Base-by-base conservation (phyloP, 176 grass and related monocot genomes). In the Hordeum vulgare region DNA sequence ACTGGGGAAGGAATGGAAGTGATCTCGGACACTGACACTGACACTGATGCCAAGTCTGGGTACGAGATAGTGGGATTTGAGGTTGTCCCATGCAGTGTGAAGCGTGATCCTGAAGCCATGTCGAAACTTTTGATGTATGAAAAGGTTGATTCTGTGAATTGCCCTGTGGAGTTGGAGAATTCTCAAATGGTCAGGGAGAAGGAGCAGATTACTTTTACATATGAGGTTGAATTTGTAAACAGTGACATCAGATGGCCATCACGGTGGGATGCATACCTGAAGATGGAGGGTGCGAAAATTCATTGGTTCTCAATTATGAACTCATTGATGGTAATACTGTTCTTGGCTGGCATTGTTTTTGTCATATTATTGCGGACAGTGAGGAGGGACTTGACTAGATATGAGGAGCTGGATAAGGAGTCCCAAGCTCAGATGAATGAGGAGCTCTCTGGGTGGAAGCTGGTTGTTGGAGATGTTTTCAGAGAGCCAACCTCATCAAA, bases 231-330 rank as follows among this genome's bases (percentile, higher is more conserved):
- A 67, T 96, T 96, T 93, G 86, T 89, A 21, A 93, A 91, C 28
- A 96, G 94, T 76, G 90, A 91, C 78, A 93, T 96, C 54, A 96
- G 85, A 63, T 96, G 94, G 94, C 94, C 94, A 62, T 96, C 94
- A 36, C 71, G 94, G 68, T 96, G 94, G 94, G 94, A 96, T 62
- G 88, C 90, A 29, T 96, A 96, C 81, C 78, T 96, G 80, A 93
- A 89, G 89, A 96, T 96, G 90, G 94, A 96, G 41, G 94, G 94
- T 75, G 80, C 90, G 0, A 93, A 89, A 82, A 90, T 96, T 72
- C 94, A 96, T 62, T 96, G 94, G 94, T 96, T 96, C 81, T 96
- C 94, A 31, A 96, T 96, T 71, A 96, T 96, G 94, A 96, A 96
- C 86, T 93, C 94, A 3, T 78, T 96, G 81, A 96, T 96, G 94